phyloP scores from a whole-genome alignment of 345 rosid species.

The Bretschneidera sinensis region DNA sequence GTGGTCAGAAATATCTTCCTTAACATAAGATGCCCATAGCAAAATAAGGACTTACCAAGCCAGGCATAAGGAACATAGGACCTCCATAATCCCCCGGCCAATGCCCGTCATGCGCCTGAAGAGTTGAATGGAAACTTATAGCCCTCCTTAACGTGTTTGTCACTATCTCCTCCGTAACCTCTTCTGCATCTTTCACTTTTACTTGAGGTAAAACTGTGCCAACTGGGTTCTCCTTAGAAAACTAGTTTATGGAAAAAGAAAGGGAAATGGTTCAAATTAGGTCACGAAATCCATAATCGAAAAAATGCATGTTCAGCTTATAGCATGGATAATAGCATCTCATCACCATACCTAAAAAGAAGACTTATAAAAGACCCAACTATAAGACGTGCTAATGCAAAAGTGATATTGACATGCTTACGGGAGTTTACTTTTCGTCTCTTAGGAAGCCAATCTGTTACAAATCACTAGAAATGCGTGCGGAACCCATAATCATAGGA shows the following conservation, averaged over 20 bases:
- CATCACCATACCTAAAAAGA: too few relatives aligned
- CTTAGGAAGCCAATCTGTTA: too few relatives aligned
- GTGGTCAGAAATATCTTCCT: conserved; percentile 1
- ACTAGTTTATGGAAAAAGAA: conserved; percentile 32
- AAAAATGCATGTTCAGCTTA: not conserved
- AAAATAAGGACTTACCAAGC: conserved; percentile 50
- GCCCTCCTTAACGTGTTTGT: conserved; percentile 59
- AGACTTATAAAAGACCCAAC: too few relatives aligned
- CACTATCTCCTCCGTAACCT: conserved; percentile 58
- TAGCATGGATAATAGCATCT: too few relatives aligned
- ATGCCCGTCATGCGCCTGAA: conserved; percentile 89
- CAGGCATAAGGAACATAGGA: conserved; percentile 96
- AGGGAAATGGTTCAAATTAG: conserved; percentile 3
- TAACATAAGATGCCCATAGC: not conserved
- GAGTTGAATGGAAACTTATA: conserved; percentile 58
- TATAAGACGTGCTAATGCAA: too few relatives aligned
- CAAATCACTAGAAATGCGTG: too few relatives aligned
- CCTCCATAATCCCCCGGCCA: conserved; percentile 99
- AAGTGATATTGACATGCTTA: too few relatives aligned
- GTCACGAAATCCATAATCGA: not conserved
- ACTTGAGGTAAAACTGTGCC: conserved; percentile 42
- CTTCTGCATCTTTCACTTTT: conserved; percentile 50
- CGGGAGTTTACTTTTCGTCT: too few relatives aligned
- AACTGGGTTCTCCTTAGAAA: conserved; percentile 54
- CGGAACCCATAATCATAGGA: too few relatives aligned